Evolutionary conservation across 305 asterid species (phyloP).

Genomic region (Fraxinus ornus): DNA sequence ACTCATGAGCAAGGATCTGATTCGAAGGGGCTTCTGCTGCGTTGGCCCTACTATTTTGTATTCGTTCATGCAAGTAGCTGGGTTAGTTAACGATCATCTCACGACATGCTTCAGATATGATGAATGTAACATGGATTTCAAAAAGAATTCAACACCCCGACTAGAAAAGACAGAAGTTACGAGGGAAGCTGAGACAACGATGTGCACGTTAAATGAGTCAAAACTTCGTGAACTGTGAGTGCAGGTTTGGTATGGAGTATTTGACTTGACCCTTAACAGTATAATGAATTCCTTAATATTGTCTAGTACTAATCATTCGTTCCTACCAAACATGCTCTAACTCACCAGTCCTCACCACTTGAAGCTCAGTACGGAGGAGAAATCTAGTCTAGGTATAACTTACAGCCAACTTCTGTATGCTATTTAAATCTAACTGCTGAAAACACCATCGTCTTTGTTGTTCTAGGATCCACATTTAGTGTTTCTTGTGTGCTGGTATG

Average conservation of each 20-base stretch:
- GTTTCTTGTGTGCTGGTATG: background rate
- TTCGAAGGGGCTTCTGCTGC: slow-evolving; percentile 70
- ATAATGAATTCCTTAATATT: background rate
- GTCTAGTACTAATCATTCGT: background rate
- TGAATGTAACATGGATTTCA: slow-evolving; percentile 33
- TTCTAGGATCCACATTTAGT: background rate
- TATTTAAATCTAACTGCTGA: slow-evolving; percentile 11
- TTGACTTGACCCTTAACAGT: background rate
- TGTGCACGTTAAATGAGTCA: background rate
- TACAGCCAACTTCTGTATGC: background rate
- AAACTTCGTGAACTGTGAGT: background rate
- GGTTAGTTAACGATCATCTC: slow-evolving; percentile 73
- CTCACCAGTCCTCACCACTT: background rate
- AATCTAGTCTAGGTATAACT: background rate
- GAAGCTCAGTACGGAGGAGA: background rate
- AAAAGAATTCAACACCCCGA: slow-evolving; percentile 20
- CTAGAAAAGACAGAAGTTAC: slow-evolving; percentile 20
- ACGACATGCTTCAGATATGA: slow-evolving; percentile 65
- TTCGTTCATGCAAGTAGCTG: slow-evolving; percentile 81
- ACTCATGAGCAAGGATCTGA: slow-evolving; percentile 63
- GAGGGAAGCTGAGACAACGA: slow-evolving; percentile 24
- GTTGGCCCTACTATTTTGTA: slow-evolving; percentile 80
- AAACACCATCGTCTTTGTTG: background rate
- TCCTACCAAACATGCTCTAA: background rate
- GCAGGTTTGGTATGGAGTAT: background rate